phyloP scores from a whole-genome alignment of 106 monocot genomes.

The Vanilla planifolia region DNA sequence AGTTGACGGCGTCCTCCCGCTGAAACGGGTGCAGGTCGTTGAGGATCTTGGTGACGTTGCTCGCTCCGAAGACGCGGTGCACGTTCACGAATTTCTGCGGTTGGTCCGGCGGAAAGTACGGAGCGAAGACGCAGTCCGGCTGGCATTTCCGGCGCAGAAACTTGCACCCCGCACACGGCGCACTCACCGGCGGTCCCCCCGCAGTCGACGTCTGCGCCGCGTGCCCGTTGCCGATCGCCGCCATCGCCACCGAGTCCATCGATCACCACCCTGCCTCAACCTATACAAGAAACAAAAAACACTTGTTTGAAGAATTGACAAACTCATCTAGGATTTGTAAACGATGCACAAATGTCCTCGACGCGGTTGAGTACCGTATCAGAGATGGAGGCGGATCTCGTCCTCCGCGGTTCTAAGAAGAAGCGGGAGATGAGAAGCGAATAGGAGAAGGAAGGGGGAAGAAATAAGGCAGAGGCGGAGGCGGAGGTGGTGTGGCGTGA shows the following conservation, averaged over 20 bases:
- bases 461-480: not conserved
- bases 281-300: not conserved
- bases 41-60: slow-evolving; percentile 85
- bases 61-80: slow-evolving; percentile 86
- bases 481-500: not conserved
- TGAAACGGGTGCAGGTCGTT: slow-evolving; percentile 66
- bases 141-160: slow-evolving; percentile 94
- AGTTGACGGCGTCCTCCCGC: slow-evolving; percentile 83
- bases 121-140: slow-evolving; percentile 93
- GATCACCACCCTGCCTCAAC: no score
- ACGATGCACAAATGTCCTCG: not conserved
- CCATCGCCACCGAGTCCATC: not conserved
- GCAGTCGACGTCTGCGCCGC: slow-evolving; percentile 2
- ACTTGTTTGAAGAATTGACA: not conserved
- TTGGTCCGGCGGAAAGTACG: slow-evolving; percentile 93
- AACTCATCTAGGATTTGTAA: not conserved
- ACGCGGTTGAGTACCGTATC: no score
- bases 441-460: not conserved
- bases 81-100: slow-evolving; percentile 87
- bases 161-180: slow-evolving; percentile 93
- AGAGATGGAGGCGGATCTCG: not conserved
- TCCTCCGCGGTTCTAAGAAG: not conserved
- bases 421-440: slow-evolving; percentile 1
- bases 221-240: not conserved
- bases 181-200: slow-evolving; percentile 7